Evolutionary conservation across 495 filamentous ascomycete species (phyloP), one percentile per base, ranked within the genome.

Genomic region (Penicillium subrubescens): DNA sequence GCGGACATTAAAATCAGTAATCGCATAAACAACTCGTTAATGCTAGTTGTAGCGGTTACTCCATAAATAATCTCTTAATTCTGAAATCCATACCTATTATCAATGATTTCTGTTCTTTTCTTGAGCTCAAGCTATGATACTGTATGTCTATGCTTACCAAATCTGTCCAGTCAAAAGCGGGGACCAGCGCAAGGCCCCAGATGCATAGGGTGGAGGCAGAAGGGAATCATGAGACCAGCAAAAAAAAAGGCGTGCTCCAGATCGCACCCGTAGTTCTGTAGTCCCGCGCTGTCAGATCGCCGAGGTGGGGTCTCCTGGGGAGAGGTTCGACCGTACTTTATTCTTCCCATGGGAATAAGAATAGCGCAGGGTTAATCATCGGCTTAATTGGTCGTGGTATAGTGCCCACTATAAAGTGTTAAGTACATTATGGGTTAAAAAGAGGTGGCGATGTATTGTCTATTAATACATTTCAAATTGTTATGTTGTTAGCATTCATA

Each of bases 231-330:
- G 70, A 44, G 67, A 70, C 70, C 67, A 52, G 35, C 46, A 54
- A 63, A 67, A 69, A 69, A 67, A 68, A 67, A 61, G 62, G 56
- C 62, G 43, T 56, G 62, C 61, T 54, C 43, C 48, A 61, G 50
- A 62, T 52, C 50, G 51, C 27, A 37, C 56, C 27, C 25, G 2
- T 27, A 27, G 25, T 27, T 27, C 25, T 27, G n/a, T n/a, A 51
- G 35, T 63, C 58, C 62, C 58, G 60, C 59, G 57, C 64, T 70
- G 67, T 72, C 67, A 72, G 67, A 68, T 72, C 65, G 27, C 53
- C 54, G 60, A 37, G 43, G 53, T 54, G 59, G 57, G 29, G 57
- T 39, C 29, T 46, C 39, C 37, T 52, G 59, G 44, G 14, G 48
- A 15, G 37, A 41, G 15, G 37, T 41, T 41, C 15, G 31, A 33